Evolutionary conservation across 805 yeast species (phyloP).

Genomic region (Myxozyma lipomycoides): DNA sequence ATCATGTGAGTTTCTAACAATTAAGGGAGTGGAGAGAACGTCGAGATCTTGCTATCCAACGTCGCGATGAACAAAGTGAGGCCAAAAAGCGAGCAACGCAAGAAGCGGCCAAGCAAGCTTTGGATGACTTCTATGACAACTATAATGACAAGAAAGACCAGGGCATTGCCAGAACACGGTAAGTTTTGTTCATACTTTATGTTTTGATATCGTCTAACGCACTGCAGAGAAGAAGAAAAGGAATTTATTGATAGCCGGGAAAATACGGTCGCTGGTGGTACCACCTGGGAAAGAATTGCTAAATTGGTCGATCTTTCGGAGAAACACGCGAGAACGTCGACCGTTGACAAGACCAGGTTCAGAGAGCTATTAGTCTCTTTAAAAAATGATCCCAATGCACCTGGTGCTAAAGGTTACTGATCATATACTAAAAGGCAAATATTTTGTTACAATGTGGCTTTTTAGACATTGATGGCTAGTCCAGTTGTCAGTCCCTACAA

Average conservation of each 20-base stretch:
- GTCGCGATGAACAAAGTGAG: constrained; percentile 69
- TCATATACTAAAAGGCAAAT: background rate
- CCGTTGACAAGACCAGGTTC: constrained; percentile 65
- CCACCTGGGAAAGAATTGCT: constrained; percentile 59
- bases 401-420: constrained; percentile 69
- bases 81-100: constrained; percentile 63
- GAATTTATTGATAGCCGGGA: constrained; percentile 72
- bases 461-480: background rate
- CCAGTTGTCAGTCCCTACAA: background rate
- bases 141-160: constrained; percentile 80
- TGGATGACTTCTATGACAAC: constrained; percentile 88
- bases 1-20: background rate
- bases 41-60: constrained; percentile 69
- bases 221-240: constrained; percentile 53
- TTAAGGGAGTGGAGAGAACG: constrained; percentile 72
- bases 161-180: constrained; percentile 55
- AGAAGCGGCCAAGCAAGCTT: constrained; percentile 71
- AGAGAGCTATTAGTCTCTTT: constrained; percentile 59
- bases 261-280: constrained; percentile 43
- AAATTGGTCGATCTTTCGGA: constrained; percentile 48
- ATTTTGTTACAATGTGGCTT: constrained; percentile 1
- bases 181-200: background rate
- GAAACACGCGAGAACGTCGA: constrained; percentile 42
- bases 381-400: constrained; percentile 66
- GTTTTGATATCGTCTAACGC: background rate